phyloP scores from a whole-genome alignment of 805 yeast species.

The Metschnikowia hibisci region DNA sequence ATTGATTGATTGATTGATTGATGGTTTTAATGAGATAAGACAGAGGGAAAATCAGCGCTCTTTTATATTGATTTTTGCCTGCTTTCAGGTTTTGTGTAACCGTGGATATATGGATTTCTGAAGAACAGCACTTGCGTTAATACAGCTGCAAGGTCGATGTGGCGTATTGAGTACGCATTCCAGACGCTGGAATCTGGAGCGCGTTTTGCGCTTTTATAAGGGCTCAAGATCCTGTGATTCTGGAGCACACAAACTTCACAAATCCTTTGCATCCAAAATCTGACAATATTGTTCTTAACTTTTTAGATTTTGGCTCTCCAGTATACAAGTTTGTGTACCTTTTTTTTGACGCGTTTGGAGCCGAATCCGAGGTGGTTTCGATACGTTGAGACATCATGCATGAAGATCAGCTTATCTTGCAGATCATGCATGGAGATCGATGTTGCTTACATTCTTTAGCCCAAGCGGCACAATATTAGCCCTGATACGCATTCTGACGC shows the following conservation, averaged over 20 bases:
- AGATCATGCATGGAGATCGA: not conserved
- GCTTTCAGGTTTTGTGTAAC: not conserved
- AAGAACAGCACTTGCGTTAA: not conserved
- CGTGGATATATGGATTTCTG: not conserved
- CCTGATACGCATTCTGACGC: not conserved
- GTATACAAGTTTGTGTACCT: too few species aligned
- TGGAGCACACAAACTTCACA: too few species aligned
- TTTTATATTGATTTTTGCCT: too few species aligned
- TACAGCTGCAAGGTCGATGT: not conserved
- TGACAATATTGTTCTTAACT: too few species aligned
- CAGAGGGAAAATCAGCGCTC: not conserved
- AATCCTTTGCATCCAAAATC: too few species aligned
- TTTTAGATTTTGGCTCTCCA: too few species aligned
- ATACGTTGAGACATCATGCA: not conserved
- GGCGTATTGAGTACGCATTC: not conserved
- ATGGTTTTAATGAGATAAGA: not conserved
- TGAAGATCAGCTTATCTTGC: not conserved
- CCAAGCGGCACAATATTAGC: not conserved
- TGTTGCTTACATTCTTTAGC: not conserved
- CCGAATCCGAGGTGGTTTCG: too few species aligned
- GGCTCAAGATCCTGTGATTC: not conserved
- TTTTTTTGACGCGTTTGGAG: too few species aligned
- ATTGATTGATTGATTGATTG: not conserved
- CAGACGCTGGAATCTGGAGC: not conserved
- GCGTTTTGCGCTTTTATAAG: not conserved